phyloP scores from a whole-genome alignment of 2,329 filamentous ascomycete genomes.

The Metarhizium robertsii region DNA sequence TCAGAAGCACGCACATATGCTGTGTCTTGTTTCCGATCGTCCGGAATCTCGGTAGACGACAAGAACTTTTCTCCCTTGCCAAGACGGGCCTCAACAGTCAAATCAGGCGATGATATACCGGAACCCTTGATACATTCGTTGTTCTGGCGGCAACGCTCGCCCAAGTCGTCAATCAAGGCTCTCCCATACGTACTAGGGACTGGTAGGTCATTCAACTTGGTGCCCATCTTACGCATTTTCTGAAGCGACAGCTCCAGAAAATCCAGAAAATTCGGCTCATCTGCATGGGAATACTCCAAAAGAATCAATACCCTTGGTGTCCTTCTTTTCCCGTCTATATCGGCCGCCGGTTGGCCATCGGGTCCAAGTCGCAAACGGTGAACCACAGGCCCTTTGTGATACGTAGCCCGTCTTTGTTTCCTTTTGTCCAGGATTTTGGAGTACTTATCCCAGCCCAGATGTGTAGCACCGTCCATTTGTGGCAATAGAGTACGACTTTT shows the following conservation, averaged over 20 bases:
- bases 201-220: background rate
- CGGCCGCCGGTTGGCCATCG: background rate
- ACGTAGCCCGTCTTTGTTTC: background rate
- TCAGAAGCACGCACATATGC: background rate
- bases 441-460: slow-evolving; percentile 1
- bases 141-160: background rate
- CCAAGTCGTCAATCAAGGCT: background rate
- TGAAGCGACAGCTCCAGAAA: background rate
- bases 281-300: background rate
- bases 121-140: background rate
- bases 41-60: background rate
- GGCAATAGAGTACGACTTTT: background rate
- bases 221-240: background rate
- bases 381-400: background rate
- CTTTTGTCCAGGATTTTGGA: background rate
- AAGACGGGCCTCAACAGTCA: background rate
- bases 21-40: background rate
- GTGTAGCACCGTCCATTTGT: background rate
- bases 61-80: background rate
- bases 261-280: background rate
- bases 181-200: background rate
- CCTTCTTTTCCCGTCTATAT: background rate
- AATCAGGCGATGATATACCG: background rate
- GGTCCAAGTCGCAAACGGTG: background rate
- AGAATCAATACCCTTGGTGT: background rate